A percentile compares a stretch with the other conserved stretches of the same genome.
Conservation (phyloP, 2,329 filamentous ascomycete genomes). For the Didymella pinodella region DNA sequence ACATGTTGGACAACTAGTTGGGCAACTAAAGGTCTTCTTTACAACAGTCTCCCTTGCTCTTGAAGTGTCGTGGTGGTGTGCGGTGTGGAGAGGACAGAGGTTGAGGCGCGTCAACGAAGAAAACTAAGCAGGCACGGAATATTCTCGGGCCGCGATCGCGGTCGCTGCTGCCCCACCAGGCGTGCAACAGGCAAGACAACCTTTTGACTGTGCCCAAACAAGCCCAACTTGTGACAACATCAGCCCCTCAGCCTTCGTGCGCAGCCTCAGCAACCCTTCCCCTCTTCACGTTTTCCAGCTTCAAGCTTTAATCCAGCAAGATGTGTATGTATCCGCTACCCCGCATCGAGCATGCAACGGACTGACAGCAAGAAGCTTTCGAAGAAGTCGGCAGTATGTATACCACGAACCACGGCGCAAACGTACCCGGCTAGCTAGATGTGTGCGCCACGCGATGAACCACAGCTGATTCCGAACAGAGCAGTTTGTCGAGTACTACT, state of each 20-base stretch:
- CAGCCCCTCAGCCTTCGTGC: conserved; percentile 21
- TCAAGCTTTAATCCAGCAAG: conserved; percentile 15
- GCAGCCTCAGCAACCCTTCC: conserved; percentile 6
- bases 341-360: conserved; percentile 18
- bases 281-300: neutral
- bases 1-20: neutral
- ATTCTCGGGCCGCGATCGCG: conserved; percentile 30
- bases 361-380: conserved; percentile 29
- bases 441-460: neutral
- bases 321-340: conserved; percentile 31
- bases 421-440: neutral
- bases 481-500: conserved; percentile 91
- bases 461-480: conserved; percentile 60
- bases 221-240: conserved; percentile 23
- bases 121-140: conserved; percentile 29
- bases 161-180: conserved; percentile 40
- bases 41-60: neutral
- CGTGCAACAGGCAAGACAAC: conserved; percentile 31
- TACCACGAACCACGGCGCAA: conserved; percentile 4
- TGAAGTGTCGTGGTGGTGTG: conserved; percentile 1
- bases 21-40: no score
- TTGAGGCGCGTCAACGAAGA: conserved; percentile 13
- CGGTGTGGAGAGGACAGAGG: neutral
- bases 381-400: conserved; percentile 53
- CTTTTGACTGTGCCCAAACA: conserved; percentile 34